Conservation (phyloP, 2,329 filamentous ascomycete species). For the Ophiosphaerella herpotricha region DNA sequence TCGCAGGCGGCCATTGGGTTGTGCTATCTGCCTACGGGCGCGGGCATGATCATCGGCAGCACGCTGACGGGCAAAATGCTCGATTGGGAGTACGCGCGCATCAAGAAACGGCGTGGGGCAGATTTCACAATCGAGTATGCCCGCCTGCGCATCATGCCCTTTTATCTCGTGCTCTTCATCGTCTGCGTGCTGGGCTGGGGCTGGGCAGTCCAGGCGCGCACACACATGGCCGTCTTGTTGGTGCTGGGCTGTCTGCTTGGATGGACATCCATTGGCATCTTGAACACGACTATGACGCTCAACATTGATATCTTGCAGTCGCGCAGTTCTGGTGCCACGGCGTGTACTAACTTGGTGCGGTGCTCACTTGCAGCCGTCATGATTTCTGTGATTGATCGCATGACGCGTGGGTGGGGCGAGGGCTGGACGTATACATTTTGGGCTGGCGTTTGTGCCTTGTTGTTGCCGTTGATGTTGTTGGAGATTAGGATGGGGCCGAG, state of each 20-base stretch:
- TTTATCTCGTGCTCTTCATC: slow-evolving; percentile 31
- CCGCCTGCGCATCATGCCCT: slow-evolving; percentile 31
- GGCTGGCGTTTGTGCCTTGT: slow-evolving; percentile 24
- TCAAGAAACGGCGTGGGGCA: slow-evolving; percentile 25
- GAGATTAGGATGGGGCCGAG: slow-evolving; percentile 32
- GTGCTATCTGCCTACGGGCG: slow-evolving; percentile 60
- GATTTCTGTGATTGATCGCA: slow-evolving; percentile 31
- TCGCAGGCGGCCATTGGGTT: slow-evolving; percentile 32
- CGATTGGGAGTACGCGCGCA: slow-evolving; percentile 56
- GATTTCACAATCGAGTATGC: slow-evolving; percentile 36
- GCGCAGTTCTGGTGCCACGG: slow-evolving; percentile 29
- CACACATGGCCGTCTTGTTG: slow-evolving; percentile 29
- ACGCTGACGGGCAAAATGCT: slow-evolving; percentile 58
- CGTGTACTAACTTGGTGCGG: slow-evolving; percentile 33
- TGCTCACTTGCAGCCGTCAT: slow-evolving; percentile 32
- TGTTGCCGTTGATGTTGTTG: slow-evolving; percentile 34
- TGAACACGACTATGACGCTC: slow-evolving; percentile 38
- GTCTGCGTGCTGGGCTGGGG: slow-evolving; percentile 33
- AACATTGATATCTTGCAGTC: slow-evolving; percentile 36
- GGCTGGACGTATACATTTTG: slow-evolving; percentile 37
- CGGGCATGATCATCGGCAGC: slow-evolving; percentile 60
- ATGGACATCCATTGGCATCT: slow-evolving; percentile 32
- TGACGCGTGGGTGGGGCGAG: slow-evolving; percentile 23
- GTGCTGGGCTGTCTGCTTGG: slow-evolving; percentile 28
- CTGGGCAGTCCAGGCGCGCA: slow-evolving; percentile 26